Base-by-base conservation (phyloP, 352 stramenopile species). In the Phytophthora pistaciae region DNA sequence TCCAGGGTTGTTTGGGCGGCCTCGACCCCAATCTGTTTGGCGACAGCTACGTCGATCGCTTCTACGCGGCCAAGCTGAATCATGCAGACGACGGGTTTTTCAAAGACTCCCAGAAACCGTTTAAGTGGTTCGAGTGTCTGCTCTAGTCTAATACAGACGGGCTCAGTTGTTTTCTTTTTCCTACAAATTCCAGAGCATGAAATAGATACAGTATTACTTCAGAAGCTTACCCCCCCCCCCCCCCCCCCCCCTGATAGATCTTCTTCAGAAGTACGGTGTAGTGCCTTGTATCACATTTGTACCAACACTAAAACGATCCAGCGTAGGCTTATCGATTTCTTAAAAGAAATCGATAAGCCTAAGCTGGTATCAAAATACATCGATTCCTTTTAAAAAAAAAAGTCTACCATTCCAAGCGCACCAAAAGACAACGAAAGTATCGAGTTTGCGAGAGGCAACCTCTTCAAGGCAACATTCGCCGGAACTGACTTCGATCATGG, bases 91-190 rank as follows among this genome's bases (percentile, higher is more conserved):
- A 87, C 50, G 75, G 58, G 2, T 53, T 74, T 20, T 75, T 74
- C 44, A 66, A 60, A 29, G 42, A 67, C 40, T 52, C 68, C 1
- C 46, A 75, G 42, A 82, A 78, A 42, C 70, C 70, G 14, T 50
- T 73, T 40, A 83, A 79, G 52, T 85, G 74, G 78, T 81, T 83
- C 20, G 68, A 78, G 49, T 81, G 72, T 36, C 23, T 79, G 16
- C 20, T 71, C 2, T 70, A 65, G 50, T n/a, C 29, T 20, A 33
- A 33, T 33, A 33, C 29, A 33, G 29, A 33, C 29, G 25, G 1
- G 25, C 25, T 27, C 25, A 27, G 25, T 27, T 27, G 3, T 1
- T 27, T 27, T 27, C n/a, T n/a, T n/a, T 27, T 7, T 7, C 4
- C 6, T 7, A 33, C 29, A 33, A 33, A 8, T 8, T 33, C 29